phyloP scores from a whole-genome alignment of 164 flowering plant species.

The Tinospora cordifolia region DNA sequence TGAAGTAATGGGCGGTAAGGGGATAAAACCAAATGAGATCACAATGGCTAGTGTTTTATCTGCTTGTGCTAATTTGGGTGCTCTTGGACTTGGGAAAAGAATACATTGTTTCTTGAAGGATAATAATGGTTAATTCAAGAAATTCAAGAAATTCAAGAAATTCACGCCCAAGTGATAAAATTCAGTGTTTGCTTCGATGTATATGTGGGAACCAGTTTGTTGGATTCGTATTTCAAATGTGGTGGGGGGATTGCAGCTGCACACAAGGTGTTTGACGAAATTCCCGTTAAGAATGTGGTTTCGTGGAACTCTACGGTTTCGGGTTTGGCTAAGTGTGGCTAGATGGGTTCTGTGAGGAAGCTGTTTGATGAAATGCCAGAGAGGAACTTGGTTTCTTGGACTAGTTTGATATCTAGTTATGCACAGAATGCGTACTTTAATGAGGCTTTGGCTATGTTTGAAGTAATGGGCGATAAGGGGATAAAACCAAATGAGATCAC shows the following conservation, averaged over 20 bases:
- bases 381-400: slow-evolving; percentile 28
- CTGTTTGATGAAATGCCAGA: slow-evolving; percentile 22
- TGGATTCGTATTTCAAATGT: slow-evolving; percentile 18
- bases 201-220: slow-evolving; percentile 22
- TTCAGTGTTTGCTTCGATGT: slow-evolving; percentile 17
- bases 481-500: slow-evolving; percentile 25
- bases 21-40: slow-evolving; percentile 24
- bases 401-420: slow-evolving; percentile 21
- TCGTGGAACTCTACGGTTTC: slow-evolving; percentile 26
- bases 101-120: slow-evolving; percentile 17
- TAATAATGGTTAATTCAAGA: no score
- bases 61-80: slow-evolving; percentile 26
- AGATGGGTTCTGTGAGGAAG: slow-evolving; percentile 9
- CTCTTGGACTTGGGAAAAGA: slow-evolving; percentile 19
- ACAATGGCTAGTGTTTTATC: slow-evolving; percentile 25
- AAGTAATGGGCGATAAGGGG: slow-evolving; percentile 15
- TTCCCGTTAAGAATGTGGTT: slow-evolving; percentile 15
- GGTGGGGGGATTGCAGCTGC: slow-evolving; percentile 8
- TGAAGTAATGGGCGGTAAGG: slow-evolving; percentile 16
- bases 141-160: slow-evolving; percentile 12
- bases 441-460: slow-evolving; percentile 20
- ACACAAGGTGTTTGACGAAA: slow-evolving; percentile 19
- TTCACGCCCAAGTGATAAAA: slow-evolving; percentile 18
- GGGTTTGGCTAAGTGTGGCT: slow-evolving; percentile 20
- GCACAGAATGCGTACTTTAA: slow-evolving; percentile 17